Evolutionary conservation across 345 rosid species (phyloP).

Genomic region (Eutrema japonicum): DNA sequence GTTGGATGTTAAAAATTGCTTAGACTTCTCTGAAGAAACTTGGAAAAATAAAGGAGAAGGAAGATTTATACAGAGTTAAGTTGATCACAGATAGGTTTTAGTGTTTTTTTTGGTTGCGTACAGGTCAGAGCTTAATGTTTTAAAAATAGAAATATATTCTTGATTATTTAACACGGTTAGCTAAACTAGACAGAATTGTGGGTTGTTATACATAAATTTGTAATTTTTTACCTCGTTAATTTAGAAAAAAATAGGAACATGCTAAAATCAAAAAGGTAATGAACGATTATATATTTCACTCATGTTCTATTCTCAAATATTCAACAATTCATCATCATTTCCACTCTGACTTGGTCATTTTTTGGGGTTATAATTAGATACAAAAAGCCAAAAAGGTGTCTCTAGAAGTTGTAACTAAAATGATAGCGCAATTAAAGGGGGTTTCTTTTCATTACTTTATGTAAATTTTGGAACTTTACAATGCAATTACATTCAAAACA

Average conservation of each 20-base stretch:
- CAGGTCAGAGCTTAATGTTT: constrained; percentile 37
- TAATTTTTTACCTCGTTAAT: background rate
- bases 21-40: constrained; percentile 1
- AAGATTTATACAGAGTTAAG: constrained; percentile 34
- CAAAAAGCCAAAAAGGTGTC: constrained; percentile 31
- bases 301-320: constrained; percentile 48
- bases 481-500: constrained; percentile 35
- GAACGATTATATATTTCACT: constrained; percentile 48
- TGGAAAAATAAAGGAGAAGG: background rate
- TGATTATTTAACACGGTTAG: constrained; percentile 22
- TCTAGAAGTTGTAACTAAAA: constrained; percentile 19
- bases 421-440: constrained; percentile 67
- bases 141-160: constrained; percentile 19
- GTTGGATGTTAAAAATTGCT: constrained; percentile 17
- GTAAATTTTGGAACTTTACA: constrained; percentile 38
- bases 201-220: constrained; percentile 16
- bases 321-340: constrained; percentile 57
- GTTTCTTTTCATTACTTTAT: constrained; percentile 30
- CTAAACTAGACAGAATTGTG: constrained; percentile 19
- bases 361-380: constrained; percentile 44
- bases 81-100: constrained; percentile 36
- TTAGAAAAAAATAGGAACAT: background rate
- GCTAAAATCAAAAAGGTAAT: background rate
- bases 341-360: constrained; percentile 40
- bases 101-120: constrained; percentile 35